Evolutionary conservation across 495 filamentous ascomycete species (phyloP).

Genomic region (Geoglossum glabrum): DNA sequence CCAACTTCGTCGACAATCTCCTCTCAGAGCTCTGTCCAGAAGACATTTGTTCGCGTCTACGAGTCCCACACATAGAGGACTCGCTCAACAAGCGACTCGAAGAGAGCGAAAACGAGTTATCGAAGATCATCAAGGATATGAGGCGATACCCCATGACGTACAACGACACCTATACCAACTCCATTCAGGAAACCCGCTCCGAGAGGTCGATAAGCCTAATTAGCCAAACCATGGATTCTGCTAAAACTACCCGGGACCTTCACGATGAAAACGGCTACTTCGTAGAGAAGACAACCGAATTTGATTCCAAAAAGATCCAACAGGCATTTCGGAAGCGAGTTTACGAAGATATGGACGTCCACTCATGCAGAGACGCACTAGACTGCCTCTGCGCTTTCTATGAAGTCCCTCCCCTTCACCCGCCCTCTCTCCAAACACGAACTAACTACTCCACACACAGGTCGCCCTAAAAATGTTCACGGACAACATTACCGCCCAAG

Average conservation of each 20-base stretch:
- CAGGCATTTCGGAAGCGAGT: slow-evolving; percentile 2
- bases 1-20: slow-evolving; percentile 13
- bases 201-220: slow-evolving; percentile 10
- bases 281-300: not conserved
- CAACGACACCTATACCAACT: slow-evolving; percentile 19
- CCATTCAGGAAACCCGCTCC: slow-evolving; percentile 13
- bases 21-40: slow-evolving; percentile 16
- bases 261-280: not conserved
- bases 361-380: slow-evolving; percentile 18
- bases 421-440: not conserved
- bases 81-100: slow-evolving; percentile 13
- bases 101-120: slow-evolving; percentile 17
- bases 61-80: slow-evolving; percentile 13
- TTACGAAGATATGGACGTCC: slow-evolving; percentile 16
- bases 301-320: not conserved
- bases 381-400: slow-evolving; percentile 20
- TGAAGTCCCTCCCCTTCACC: slow-evolving; percentile 12
- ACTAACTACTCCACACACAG: slow-evolving; percentile 17
- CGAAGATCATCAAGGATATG: slow-evolving; percentile 24
- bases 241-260: not conserved
- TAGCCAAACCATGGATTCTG: not conserved
- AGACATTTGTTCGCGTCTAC: slow-evolving; percentile 15
- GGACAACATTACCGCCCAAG: slow-evolving; percentile 37
- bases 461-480: slow-evolving; percentile 39
- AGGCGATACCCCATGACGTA: slow-evolving; percentile 26